Conservation (phyloP, 2,329 filamentous ascomycete species). For the Penicillium sp. region DNA sequence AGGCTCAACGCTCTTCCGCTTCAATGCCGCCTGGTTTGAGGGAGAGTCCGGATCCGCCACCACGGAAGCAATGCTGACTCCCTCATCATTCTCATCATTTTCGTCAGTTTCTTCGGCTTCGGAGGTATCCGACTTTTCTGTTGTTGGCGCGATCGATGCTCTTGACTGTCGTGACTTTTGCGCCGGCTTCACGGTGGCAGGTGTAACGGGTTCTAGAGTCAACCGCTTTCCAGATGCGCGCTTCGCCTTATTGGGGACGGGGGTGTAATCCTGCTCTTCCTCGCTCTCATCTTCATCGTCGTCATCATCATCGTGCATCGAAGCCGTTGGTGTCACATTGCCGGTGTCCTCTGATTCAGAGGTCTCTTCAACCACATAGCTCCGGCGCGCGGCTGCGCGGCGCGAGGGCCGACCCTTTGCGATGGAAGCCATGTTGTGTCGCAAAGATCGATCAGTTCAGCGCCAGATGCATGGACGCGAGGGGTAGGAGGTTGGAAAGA, state of each 20-base stretch:
- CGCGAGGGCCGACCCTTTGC: constrained; percentile 62
- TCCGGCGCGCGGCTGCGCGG: constrained; percentile 68
- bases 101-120: constrained; percentile 61
- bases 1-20: constrained; percentile 41
- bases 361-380: constrained; percentile 75
- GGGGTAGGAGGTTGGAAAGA: constrained; percentile 24
- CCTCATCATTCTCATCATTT: constrained; percentile 46
- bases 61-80: constrained; percentile 38
- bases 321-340: constrained; percentile 52
- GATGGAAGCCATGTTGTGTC: constrained; percentile 45
- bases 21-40: constrained; percentile 55
- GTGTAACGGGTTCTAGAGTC: constrained; percentile 57
- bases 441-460: constrained; percentile 27
- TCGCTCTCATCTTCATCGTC: constrained; percentile 66
- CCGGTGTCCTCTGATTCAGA: constrained; percentile 74
- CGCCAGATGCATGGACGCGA: constrained; percentile 38
- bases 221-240: constrained; percentile 64
- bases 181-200: constrained; percentile 38
- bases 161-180: constrained; percentile 52
- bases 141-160: constrained; percentile 27
- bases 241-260: constrained; percentile 67
- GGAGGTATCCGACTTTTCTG: constrained; percentile 62
- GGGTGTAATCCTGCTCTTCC: constrained; percentile 82
- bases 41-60: constrained; percentile 59
- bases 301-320: constrained; percentile 58